These are phyloP conservation scores for Escallonia herrerae DNA, from an alignment of 129 eudicot species.

Conservation along the genomic window DNA sequence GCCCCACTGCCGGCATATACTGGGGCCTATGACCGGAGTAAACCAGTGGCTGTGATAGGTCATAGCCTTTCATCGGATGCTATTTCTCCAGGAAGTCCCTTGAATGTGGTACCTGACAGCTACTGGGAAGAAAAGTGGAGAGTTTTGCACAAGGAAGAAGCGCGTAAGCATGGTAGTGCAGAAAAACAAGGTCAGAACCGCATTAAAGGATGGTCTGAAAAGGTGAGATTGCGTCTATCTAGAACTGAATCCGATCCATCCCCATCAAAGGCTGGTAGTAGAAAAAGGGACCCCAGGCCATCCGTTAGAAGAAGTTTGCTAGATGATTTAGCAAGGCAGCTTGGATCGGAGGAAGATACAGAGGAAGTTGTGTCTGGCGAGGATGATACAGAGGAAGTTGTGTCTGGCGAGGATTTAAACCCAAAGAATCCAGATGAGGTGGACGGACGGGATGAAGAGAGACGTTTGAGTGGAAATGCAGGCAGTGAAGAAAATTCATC, in stretches of 20 bases:
- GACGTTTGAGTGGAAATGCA: slow-evolving; percentile 29
- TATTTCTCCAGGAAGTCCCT: slow-evolving; percentile 37
- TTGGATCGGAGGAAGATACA: slow-evolving; percentile 33
- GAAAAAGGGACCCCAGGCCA: slow-evolving; percentile 31
- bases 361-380: too few species aligned
- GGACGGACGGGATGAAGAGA: background rate
- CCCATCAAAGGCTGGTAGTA: slow-evolving; percentile 31
- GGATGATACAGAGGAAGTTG: slow-evolving; percentile 26
- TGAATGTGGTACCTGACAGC: slow-evolving; percentile 59
- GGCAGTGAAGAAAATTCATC: slow-evolving; percentile 68
- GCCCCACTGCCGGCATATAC: slow-evolving; percentile 19
- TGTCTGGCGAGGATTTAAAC: slow-evolving; percentile 10
- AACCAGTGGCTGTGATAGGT: slow-evolving; percentile 23
- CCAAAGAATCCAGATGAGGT: slow-evolving; percentile 20
- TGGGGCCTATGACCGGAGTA: slow-evolving; percentile 22
- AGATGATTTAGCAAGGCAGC: slow-evolving; percentile 67
- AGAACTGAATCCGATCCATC: slow-evolving; percentile 78
- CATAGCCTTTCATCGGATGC: slow-evolving; percentile 58
- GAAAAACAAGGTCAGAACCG: slow-evolving; percentile 28
- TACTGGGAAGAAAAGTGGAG: slow-evolving; percentile 99
- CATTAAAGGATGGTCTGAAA: slow-evolving; percentile 72
- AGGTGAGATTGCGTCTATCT: slow-evolving; percentile 50
- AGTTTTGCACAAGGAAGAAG: slow-evolving; percentile 68
- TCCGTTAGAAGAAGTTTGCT: slow-evolving; percentile 66
- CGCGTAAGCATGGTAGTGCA: slow-evolving; percentile 28